phyloP scores from a whole-genome alignment of 2,329 filamentous ascomycete species.

The Verticillium alfalfae region DNA sequence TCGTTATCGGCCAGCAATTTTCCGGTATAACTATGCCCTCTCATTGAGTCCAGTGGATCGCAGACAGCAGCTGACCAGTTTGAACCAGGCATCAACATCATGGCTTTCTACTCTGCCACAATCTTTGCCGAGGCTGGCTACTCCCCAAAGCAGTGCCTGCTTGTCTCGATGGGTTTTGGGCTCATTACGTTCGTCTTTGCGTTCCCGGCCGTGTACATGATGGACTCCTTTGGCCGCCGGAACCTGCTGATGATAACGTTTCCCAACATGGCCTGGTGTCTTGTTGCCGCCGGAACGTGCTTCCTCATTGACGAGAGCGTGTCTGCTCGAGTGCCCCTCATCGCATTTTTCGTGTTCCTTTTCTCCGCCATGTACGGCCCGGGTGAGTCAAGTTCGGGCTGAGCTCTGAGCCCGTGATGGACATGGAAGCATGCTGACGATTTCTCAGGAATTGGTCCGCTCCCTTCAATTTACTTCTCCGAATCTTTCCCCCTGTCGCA shows the following conservation, averaged over 20 bases:
- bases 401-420: too few species aligned
- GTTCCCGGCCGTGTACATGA: slow-evolving; percentile 61
- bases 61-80: neutral
- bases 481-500: slow-evolving; percentile 62
- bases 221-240: slow-evolving; percentile 61
- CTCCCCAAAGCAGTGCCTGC: slow-evolving; percentile 31
- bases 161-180: slow-evolving; percentile 54
- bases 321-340: slow-evolving; percentile 41
- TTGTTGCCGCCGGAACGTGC: slow-evolving; percentile 37
- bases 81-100: slow-evolving; percentile 33
- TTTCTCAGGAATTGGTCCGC: slow-evolving; percentile 44
- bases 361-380: slow-evolving; percentile 63
- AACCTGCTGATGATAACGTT: slow-evolving; percentile 60
- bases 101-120: slow-evolving; percentile 41
- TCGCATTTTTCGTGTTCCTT: slow-evolving; percentile 59
- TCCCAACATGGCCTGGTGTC: slow-evolving; percentile 60
- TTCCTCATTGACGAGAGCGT: slow-evolving; percentile 23
- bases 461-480: slow-evolving; percentile 57
- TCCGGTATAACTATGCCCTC: slow-evolving; percentile 32
- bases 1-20: slow-evolving; percentile 64
- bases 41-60: too few species aligned
- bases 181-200: slow-evolving; percentile 55
- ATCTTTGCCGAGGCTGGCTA: slow-evolving; percentile 41
- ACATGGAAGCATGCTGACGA: neutral
- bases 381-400: slow-evolving; percentile 23